A percentile compares a stretch with the other conserved stretches of the same genome.
phyloP scores from a whole-genome alignment of 495 filamentous ascomycete genomes.

The Parathielavia appendiculata region DNA sequence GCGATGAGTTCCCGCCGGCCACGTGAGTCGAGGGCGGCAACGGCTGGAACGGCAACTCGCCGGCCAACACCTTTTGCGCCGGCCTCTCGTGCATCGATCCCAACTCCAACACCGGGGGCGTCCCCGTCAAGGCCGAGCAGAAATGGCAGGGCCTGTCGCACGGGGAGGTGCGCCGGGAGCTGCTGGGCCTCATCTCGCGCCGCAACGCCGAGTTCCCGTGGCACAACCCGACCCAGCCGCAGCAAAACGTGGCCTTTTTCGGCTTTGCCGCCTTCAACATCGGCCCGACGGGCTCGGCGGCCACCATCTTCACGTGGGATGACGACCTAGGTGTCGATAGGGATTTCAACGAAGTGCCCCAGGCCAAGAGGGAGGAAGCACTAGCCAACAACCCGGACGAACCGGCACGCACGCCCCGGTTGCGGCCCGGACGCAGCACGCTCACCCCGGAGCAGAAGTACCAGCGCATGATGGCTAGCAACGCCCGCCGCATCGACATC shows the following conservation, averaged over 20 bases:
- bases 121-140: background rate
- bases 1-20: constrained; percentile 5
- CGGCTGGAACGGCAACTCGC: background rate
- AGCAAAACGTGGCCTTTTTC: background rate
- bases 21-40: constrained; percentile 5
- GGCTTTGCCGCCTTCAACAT: background rate
- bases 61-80: background rate
- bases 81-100: background rate
- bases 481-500: background rate
- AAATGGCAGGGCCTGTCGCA: constrained; percentile 1
- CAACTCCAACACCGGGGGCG: background rate
- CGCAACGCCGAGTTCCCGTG: background rate
- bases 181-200: background rate
- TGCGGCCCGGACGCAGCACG: background rate
- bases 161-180: background rate
- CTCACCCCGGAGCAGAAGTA: constrained; percentile 4
- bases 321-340: background rate
- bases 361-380: constrained; percentile 3
- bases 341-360: background rate
- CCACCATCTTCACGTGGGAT: background rate
- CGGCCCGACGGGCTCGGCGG: background rate
- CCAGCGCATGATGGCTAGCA: background rate
- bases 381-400: constrained; percentile 1
- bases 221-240: background rate
- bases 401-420: constrained; percentile 3